Percentiles rank a stretch among this genome's conserved stretches.
Evolutionary conservation across 75 land plant species (phyloP).

Genomic region (Isoetes taiwanensis): DNA sequence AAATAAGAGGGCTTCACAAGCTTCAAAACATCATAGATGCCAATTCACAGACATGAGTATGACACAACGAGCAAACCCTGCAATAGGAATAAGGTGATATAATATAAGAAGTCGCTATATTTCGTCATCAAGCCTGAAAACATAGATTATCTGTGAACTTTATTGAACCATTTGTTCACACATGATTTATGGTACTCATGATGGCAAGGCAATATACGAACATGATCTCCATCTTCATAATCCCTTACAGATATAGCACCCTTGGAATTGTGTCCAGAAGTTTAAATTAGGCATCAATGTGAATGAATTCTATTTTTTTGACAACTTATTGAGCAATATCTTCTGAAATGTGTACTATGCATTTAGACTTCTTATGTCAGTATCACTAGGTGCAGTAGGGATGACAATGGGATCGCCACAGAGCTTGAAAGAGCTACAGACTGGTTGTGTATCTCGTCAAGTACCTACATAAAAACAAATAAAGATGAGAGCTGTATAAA

Average conservation of each 20-base stretch:
- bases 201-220: constrained; percentile 66
- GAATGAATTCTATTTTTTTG: neutral
- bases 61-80: constrained; percentile 82
- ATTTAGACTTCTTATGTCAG: constrained; percentile 37
- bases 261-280: no score
- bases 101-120: neutral
- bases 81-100: no score
- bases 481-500: no score
- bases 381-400: constrained; percentile 60
- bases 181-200: constrained; percentile 80
- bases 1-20: no score
- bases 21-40: no score
- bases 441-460: constrained; percentile 92
- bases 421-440: constrained; percentile 62
- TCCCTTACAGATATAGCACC: constrained; percentile 91
- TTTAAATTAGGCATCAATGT: no score
- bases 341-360: constrained; percentile 16
- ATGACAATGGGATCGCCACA: constrained; percentile 47
- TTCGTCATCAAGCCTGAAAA: neutral
- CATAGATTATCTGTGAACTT: constrained; percentile 66
- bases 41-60: constrained; percentile 49
- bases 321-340: constrained; percentile 65
- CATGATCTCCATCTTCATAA: constrained; percentile 76
- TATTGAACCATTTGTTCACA: constrained; percentile 87
- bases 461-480: constrained; percentile 36